Evolutionary conservation across 257 asterid genomes (phyloP).

Genomic region (Parsonsia alboflavescens): DNA sequence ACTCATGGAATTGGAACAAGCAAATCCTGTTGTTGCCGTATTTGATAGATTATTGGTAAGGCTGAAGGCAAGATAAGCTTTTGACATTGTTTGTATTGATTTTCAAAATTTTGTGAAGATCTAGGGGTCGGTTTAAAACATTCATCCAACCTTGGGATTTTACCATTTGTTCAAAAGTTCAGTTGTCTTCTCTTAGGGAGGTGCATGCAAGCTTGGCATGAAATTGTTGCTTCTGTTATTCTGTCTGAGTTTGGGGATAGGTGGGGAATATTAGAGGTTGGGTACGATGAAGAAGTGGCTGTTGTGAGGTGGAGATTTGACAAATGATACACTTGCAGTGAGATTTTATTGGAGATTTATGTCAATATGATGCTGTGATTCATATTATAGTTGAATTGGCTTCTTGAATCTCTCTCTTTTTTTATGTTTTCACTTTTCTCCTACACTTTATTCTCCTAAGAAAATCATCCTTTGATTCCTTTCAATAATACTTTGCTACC

Average conservation of each 20-base stretch:
- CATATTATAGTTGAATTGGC: background rate
- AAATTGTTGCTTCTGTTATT: background rate
- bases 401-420: background rate
- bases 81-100: slow-evolving; percentile 2
- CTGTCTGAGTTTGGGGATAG: background rate
- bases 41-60: slow-evolving; percentile 87
- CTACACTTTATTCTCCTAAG: background rate
- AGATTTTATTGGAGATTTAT: background rate
- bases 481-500: background rate
- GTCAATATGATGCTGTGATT: background rate
- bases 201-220: background rate
- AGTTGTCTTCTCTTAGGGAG: background rate
- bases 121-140: background rate
- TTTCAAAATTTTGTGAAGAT: background rate
- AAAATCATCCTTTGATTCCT: background rate
- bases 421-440: background rate
- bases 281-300: background rate
- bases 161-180: background rate
- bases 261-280: background rate
- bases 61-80: slow-evolving; percentile 14
- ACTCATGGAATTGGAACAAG: slow-evolving; percentile 43
- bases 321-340: background rate
- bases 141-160: background rate
- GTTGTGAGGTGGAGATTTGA: background rate
- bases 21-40: slow-evolving; percentile 51